phyloP scores from a whole-genome alignment of 768 basidiomycete genomes.

The Kwoniella dendrophila region DNA sequence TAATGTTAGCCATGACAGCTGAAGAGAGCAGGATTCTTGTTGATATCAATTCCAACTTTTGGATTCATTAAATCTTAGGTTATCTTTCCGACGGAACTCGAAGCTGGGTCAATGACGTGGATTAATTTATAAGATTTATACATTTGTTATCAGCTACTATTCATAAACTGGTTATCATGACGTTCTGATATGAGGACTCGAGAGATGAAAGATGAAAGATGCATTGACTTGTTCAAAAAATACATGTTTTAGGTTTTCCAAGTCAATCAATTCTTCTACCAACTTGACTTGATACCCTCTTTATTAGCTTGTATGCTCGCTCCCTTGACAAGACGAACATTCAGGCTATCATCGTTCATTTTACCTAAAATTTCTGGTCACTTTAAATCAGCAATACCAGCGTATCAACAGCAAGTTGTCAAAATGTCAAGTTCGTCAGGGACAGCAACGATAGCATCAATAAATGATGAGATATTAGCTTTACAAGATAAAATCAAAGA shows the following conservation, averaged over 20 bases:
- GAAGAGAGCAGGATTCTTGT: not conserved
- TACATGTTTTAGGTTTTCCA: too few relatives aligned
- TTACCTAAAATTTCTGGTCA: not conserved
- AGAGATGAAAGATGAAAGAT: too few relatives aligned
- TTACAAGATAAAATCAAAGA: constrained; percentile 46
- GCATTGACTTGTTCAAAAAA: not conserved
- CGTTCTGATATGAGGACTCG: not conserved
- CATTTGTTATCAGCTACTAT: not conserved
- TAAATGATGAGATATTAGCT: constrained; percentile 39
- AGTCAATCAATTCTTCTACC: too few relatives aligned
- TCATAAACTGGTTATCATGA: not conserved
- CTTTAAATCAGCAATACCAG: too few relatives aligned
- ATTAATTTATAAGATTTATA: not conserved
- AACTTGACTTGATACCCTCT: not conserved
- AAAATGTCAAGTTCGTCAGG: constrained; percentile 16
- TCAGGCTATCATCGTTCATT: not conserved
- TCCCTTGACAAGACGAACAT: not conserved
- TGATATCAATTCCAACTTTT: constrained; percentile 6
- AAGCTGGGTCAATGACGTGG: not conserved
- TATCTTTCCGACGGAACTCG: constrained; percentile 5
- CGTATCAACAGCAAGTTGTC: not conserved
- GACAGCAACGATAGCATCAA: constrained; percentile 13
- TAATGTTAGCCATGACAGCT: too few relatives aligned
- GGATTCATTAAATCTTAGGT: not conserved
- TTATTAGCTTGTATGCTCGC: constrained; percentile 13